Conservation (phyloP, 805 yeast genomes). For the Suhomyces pyralidae region DNA sequence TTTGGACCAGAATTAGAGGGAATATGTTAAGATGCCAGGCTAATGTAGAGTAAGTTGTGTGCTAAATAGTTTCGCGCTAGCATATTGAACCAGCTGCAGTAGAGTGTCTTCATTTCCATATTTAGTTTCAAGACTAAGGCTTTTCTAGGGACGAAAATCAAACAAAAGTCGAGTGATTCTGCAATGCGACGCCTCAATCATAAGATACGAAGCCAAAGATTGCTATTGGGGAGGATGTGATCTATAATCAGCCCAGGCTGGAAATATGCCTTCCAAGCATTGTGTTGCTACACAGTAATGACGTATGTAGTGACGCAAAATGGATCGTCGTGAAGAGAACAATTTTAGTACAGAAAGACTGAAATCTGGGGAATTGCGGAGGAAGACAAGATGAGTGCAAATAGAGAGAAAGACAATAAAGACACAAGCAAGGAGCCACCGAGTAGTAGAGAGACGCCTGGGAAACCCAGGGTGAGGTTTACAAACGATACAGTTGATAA, state of each 20-base stretch:
- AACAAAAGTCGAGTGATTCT: neutral
- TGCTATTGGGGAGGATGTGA: neutral
- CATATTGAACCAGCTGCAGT: too few relatives aligned
- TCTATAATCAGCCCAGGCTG: too few relatives aligned
- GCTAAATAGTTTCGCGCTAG: too few relatives aligned
- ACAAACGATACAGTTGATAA: conserved; percentile 83
- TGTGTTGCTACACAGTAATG: neutral
- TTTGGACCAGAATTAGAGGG: too few relatives aligned
- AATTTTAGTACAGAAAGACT: neutral
- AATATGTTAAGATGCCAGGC: too few relatives aligned
- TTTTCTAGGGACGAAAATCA: neutral
- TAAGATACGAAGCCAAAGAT: neutral
- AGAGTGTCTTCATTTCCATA: too few relatives aligned
- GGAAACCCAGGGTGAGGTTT: conserved; percentile 59
- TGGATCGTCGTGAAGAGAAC: neutral
- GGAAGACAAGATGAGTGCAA: neutral
- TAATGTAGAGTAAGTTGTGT: too few relatives aligned
- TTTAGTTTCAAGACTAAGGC: neutral
- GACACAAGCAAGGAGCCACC: neutral
- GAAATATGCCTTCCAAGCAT: too few relatives aligned
- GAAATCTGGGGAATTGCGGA: neutral
- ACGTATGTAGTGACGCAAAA: neutral
- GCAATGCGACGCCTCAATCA: neutral
- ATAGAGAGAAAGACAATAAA: neutral
- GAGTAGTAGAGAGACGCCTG: neutral